Conservation (phyloP, 2,329 filamentous ascomycete species). For the Fusarium tjaetaba region DNA sequence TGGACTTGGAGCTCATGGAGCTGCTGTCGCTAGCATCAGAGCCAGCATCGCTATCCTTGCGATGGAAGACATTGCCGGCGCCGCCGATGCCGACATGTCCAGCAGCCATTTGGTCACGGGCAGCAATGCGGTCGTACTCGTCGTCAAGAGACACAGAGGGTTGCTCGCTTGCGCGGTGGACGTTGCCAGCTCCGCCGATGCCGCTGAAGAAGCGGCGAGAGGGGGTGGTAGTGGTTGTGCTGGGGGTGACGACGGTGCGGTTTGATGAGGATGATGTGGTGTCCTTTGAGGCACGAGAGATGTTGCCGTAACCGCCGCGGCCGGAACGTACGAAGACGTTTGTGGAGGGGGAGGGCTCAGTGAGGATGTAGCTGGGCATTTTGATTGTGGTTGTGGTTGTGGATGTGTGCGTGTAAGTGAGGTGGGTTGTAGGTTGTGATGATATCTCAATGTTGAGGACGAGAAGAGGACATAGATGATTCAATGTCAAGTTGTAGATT, state of each 20-base stretch:
- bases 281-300: slow-evolving; percentile 59
- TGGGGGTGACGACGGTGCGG: slow-evolving; percentile 56
- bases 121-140: slow-evolving; percentile 55
- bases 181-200: slow-evolving; percentile 74
- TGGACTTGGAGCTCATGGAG: slow-evolving; percentile 47
- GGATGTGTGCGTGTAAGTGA: slow-evolving; percentile 20
- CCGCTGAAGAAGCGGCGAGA: slow-evolving; percentile 70
- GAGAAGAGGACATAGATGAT: neutral
- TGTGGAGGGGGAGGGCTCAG: slow-evolving; percentile 47
- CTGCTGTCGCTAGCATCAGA: slow-evolving; percentile 53
- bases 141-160: slow-evolving; percentile 63
- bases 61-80: slow-evolving; percentile 71
- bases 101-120: slow-evolving; percentile 54
- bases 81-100: slow-evolving; percentile 75
- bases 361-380: slow-evolving; percentile 49
- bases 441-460: neutral
- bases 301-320: slow-evolving; percentile 67
- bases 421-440: slow-evolving; percentile 1
- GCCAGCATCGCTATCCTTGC: slow-evolving; percentile 49
- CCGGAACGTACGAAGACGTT: slow-evolving; percentile 58
- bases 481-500: neutral
- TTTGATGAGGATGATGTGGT: slow-evolving; percentile 54
- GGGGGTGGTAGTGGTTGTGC: slow-evolving; percentile 43
- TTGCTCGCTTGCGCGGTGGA: slow-evolving; percentile 56
- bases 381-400: slow-evolving; percentile 9